phyloP scores from a whole-genome alignment of 495 filamentous ascomycete genomes.

The Stereocaulon alpinum region DNA sequence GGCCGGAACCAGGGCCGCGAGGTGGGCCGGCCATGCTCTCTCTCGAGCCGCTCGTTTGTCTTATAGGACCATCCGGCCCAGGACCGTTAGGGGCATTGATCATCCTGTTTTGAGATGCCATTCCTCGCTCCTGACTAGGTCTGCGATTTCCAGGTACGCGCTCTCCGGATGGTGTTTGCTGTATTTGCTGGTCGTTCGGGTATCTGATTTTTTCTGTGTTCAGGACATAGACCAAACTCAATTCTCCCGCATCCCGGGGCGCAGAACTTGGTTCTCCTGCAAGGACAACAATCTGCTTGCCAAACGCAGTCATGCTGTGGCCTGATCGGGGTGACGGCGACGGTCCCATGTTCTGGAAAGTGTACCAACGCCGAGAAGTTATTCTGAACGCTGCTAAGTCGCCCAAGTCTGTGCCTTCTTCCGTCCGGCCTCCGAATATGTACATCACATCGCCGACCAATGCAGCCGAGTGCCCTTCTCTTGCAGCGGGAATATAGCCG shows the following conservation, averaged over 20 bases:
- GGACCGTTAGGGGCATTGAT: slow-evolving; percentile 49
- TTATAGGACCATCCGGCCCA: slow-evolving; percentile 40
- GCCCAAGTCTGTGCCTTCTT: slow-evolving; percentile 82
- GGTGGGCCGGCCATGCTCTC: slow-evolving; percentile 41
- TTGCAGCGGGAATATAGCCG: slow-evolving; percentile 84
- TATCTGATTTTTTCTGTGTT: slow-evolving; percentile 96
- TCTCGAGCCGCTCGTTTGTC: slow-evolving; percentile 41
- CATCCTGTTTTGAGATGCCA: slow-evolving; percentile 28
- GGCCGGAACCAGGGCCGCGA: slow-evolving; percentile 26
- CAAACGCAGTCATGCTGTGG: slow-evolving; percentile 93
- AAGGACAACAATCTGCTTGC: slow-evolving; percentile 82
- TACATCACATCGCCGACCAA: slow-evolving; percentile 98
- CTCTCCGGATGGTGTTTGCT: slow-evolving; percentile 28
- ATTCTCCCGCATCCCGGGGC: slow-evolving; percentile 64
- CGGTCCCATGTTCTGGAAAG: slow-evolving; percentile 98
- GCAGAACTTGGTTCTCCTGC: slow-evolving; percentile 91
- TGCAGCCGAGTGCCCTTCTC: slow-evolving; percentile 91
- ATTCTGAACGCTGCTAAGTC: slow-evolving; percentile 96
- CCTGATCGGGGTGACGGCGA: slow-evolving; percentile 88
- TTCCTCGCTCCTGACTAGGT: slow-evolving; percentile 32
- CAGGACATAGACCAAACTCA: slow-evolving; percentile 81
- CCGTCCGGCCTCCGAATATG: slow-evolving; percentile 93
- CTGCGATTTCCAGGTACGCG: slow-evolving; percentile 28
- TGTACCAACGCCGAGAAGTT: slow-evolving; percentile 87
- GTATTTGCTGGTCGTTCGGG: slow-evolving; percentile 62